Base-by-base conservation (phyloP, 495 filamentous ascomycete species). In the Lepraria neglecta region DNA sequence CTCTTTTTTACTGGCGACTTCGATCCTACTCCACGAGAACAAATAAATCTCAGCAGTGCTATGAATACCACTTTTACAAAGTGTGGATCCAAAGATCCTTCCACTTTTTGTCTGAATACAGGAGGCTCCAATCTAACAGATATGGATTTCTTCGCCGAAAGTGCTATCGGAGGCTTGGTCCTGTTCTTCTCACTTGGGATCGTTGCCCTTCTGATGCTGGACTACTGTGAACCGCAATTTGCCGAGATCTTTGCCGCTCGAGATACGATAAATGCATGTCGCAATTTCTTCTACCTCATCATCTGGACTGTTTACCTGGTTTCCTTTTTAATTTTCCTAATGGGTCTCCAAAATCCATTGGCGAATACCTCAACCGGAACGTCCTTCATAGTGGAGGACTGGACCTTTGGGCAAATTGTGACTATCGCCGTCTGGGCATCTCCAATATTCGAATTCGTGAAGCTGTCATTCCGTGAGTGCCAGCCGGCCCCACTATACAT, bases 391-490 rank as follows among this genome's bases (percentile, higher is more conserved):
- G 44, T 59, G 17, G 12, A 19, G n/a, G 24, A 6, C 12, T 59
- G 57, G 57, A 50, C 30, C 7, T 48, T 59, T 9, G 57, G 57
- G 1, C 44, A 59, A 27, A 38, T 59, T 14, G 45, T 59, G 14
- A 42, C 44, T 11, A 59, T 59, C 28, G 48, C 43, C 4, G 57
- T 59, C 10, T 59, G 57, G 57, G 44, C 45, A n/a, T 27, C 10
- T 17, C 57, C 57, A 15, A 1, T 59, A 5, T 50, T 40, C 15
- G 57, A 59, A 11, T 59, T 48, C 35, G 44, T 50, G 31, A 59
- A 59, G 30, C 30, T 59, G 3, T 50, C 3, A 42, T 6, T 28
- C 30, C 44, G 57, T 59, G 24, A 38, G 45, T 24, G 24, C 24
- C 48, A 17, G 15, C 40, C 44, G 7, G 24, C 46, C 12, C 15